Evolutionary conservation across 225 moss, liverwort and hornwort genomes (phyloP).

Genomic region (Physcomitrium patens): DNA sequence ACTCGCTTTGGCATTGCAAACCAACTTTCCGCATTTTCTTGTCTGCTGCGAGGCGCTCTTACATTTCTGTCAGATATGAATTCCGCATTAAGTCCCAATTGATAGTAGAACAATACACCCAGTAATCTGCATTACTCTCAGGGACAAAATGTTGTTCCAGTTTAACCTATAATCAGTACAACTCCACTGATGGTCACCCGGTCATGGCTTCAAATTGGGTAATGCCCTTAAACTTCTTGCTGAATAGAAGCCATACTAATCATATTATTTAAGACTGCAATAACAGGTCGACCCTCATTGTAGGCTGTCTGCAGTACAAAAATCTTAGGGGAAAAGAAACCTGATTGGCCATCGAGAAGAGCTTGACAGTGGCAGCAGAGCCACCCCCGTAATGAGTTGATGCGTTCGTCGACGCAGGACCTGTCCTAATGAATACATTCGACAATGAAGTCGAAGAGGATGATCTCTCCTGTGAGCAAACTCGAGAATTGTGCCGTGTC

Average conservation of each 20-base stretch:
- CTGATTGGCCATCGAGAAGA: constrained; percentile 37
- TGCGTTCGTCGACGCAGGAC: not conserved
- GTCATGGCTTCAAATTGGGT: too few relatives aligned
- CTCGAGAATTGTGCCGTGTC: constrained; percentile 25
- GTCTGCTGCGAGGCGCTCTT: constrained; percentile 25
- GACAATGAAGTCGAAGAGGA: constrained; percentile 6
- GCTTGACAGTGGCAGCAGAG: constrained; percentile 23
- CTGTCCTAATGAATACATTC: constrained; percentile 34
- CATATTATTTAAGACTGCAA: not conserved
- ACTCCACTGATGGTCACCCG: too few relatives aligned
- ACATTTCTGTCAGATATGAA: constrained; percentile 23
- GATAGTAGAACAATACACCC: not conserved
- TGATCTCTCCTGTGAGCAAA: not conserved
- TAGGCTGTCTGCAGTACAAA: not conserved
- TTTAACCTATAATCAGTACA: too few relatives aligned
- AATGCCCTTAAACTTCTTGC: too few relatives aligned
- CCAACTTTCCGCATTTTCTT: constrained; percentile 32
- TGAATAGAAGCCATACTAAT: not conserved
- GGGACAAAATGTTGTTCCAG: not conserved
- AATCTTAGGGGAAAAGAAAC: constrained; percentile 6
- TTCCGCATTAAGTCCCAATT: not conserved
- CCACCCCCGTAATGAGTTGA: constrained; percentile 26
- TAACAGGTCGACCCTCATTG: too few relatives aligned
- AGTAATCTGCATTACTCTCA: not conserved
- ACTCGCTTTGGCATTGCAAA: constrained; percentile 47